These are phyloP conservation scores for Chytridiales sp. DNA, from an alignment of 371 early-diverging fungal genomes.

Conservation along the genomic window DNA sequence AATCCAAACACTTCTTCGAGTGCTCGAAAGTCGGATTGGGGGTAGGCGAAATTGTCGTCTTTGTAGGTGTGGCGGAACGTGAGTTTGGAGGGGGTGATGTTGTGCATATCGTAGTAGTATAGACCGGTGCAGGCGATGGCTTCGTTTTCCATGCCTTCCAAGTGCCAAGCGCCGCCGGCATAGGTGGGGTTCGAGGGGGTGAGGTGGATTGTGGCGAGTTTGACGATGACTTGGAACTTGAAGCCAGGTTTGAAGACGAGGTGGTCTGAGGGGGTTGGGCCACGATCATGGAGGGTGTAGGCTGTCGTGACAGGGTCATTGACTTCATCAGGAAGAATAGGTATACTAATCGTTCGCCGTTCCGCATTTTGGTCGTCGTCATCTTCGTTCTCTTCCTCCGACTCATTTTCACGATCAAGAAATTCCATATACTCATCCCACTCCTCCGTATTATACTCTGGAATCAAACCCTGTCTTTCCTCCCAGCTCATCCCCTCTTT, in stretches of 20 bases:
- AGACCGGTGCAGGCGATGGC: slow-evolving; percentile 62
- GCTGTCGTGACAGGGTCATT: slow-evolving; percentile 1
- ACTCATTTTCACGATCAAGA: slow-evolving; percentile 9
- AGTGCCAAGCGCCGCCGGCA: slow-evolving; percentile 62
- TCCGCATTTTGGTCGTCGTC: slow-evolving; percentile 14
- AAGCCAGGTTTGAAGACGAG: not conserved
- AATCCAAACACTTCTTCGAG: slow-evolving; percentile 8
- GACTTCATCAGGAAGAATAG: slow-evolving; percentile 25
- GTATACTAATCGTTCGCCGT: slow-evolving; percentile 18
- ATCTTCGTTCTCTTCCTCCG: slow-evolving; percentile 7
- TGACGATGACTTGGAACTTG: slow-evolving; percentile 64
- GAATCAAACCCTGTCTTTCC: not conserved
- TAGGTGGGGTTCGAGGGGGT: slow-evolving; percentile 59
- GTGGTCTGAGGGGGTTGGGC: too few species aligned
- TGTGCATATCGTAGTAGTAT: slow-evolving; percentile 57
- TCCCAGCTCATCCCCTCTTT: not conserved
- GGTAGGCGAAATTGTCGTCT: not conserved
- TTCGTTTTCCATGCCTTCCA: slow-evolving; percentile 66
- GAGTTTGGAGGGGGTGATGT: slow-evolving; percentile 53
- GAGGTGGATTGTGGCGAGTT: slow-evolving; percentile 59
- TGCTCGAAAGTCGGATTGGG: slow-evolving; percentile 2
- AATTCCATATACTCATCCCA: not conserved
- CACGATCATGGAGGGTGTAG: not conserved
- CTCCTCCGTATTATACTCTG: not conserved
- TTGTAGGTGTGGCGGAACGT: slow-evolving; percentile 40